Conservation (phyloP, 148 eudicot genomes). For the Amaranthus palmeri region DNA sequence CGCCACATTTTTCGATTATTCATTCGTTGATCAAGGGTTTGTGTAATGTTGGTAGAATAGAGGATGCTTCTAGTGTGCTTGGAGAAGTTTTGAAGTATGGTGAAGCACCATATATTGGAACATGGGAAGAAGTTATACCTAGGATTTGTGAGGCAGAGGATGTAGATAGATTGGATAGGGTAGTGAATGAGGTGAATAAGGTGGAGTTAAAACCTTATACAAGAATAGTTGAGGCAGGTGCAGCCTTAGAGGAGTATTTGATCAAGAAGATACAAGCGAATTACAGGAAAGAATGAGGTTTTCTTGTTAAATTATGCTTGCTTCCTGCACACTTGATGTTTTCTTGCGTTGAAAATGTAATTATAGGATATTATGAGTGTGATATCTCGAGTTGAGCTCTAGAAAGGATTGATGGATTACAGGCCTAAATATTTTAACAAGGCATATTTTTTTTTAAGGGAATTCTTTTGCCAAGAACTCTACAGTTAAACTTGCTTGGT, state of each 20-base stretch:
- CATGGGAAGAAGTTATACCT: slow-evolving; percentile 64
- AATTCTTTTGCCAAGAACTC: too few relatives aligned
- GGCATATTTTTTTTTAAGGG: too few relatives aligned
- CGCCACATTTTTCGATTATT: slow-evolving; percentile 75
- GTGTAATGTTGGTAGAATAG: slow-evolving; percentile 64
- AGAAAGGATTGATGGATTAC: too few relatives aligned
- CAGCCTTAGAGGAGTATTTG: slow-evolving; percentile 58
- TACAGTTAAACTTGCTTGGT: too few relatives aligned
- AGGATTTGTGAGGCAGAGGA: slow-evolving; percentile 56
- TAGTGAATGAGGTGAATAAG: slow-evolving; percentile 49
- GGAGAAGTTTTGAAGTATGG: slow-evolving; percentile 43
- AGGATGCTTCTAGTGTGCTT: slow-evolving; percentile 64
- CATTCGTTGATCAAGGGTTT: slow-evolving; percentile 58
- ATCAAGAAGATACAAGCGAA: slow-evolving; percentile 38
- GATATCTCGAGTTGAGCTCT: too few relatives aligned
- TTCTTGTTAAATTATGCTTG: background rate
- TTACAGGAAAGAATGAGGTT: slow-evolving; percentile 28
- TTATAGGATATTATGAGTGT: too few relatives aligned
- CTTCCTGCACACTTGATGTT: too few relatives aligned
- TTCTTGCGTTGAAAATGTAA: too few relatives aligned
- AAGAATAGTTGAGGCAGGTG: slow-evolving; percentile 61
- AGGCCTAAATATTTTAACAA: too few relatives aligned
- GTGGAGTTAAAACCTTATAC: slow-evolving; percentile 52
- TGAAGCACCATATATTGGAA: slow-evolving; percentile 48
- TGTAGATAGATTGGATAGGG: slow-evolving; percentile 23